Evolutionary conservation across 116 monocot genomes (phyloP).

Genomic region (Dioscorea cayenensis): DNA sequence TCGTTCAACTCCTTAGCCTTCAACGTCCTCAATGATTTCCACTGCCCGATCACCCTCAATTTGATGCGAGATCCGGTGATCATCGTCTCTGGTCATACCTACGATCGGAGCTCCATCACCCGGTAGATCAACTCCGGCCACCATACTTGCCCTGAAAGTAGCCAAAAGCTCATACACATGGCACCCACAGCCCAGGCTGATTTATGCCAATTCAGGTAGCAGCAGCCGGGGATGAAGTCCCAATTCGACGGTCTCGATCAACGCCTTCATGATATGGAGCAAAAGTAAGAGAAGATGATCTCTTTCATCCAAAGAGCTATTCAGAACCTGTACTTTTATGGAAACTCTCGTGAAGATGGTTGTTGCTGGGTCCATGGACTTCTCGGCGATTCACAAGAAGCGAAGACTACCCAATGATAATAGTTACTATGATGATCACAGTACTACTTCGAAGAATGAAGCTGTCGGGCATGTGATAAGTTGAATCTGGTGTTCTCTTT

Average conservation of each 20-base stretch:
- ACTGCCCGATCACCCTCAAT: too few relatives aligned
- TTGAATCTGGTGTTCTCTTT: constrained; percentile 42
- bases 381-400: constrained; percentile 46
- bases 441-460: constrained; percentile 22
- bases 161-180: too few relatives aligned
- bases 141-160: too few relatives aligned
- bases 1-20: too few relatives aligned
- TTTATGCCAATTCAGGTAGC: constrained; percentile 38
- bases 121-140: too few relatives aligned
- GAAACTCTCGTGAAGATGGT: constrained; percentile 55
- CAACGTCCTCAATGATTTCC: too few relatives aligned
- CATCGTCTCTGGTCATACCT: too few relatives aligned
- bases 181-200: too few relatives aligned
- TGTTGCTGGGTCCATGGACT: constrained; percentile 12
- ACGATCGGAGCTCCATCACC: too few relatives aligned
- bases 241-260: constrained; percentile 57
- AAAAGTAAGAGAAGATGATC: constrained; percentile 69
- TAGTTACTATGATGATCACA: constrained; percentile 22
- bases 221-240: constrained; percentile 38
- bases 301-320: constrained; percentile 46
- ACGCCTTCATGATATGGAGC: constrained; percentile 70
- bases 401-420: constrained; percentile 31
- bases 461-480: constrained; percentile 38
- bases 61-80: too few relatives aligned
- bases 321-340: constrained; percentile 46